Percentiles rank a stretch among this genome's conserved stretches.
These are phyloP conservation scores for Starmerella davenportii DNA, from an alignment of 805 yeast species.

Conservation along the genomic window DNA sequence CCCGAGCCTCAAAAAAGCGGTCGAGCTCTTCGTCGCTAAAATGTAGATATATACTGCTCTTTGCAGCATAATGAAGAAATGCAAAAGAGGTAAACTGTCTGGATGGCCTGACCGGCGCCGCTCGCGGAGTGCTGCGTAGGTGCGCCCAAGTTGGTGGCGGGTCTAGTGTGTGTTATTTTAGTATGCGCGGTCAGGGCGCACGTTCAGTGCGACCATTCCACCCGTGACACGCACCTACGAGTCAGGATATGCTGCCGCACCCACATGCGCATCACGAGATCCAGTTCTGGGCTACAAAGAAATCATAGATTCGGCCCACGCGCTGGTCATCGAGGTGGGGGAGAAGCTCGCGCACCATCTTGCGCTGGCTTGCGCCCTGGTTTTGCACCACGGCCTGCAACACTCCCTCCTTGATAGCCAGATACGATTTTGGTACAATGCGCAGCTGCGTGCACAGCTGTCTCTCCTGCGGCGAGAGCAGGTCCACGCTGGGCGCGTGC, in stretches of 20 bases:
- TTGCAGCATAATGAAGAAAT: no score
- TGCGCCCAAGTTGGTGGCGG: no score
- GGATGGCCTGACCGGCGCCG: no score
- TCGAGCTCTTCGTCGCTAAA: constrained; percentile 13
- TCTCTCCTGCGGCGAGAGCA: constrained; percentile 77
- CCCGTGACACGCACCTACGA: no score
- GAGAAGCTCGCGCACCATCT: constrained; percentile 58
- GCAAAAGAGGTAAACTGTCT: no score
- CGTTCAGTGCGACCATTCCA: no score
- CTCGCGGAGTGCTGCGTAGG: no score
- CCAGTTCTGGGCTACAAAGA: constrained; percentile 88
- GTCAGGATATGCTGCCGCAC: no score
- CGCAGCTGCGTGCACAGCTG: constrained; percentile 66
- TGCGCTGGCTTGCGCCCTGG: constrained; percentile 68
- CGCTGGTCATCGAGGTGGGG: constrained; percentile 72
- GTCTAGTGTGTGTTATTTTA: not conserved
- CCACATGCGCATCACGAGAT: no score
- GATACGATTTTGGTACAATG: constrained; percentile 79
- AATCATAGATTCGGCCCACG: constrained; percentile 77
- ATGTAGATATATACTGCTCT: constrained; percentile 3
- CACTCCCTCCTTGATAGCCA: constrained; percentile 76
- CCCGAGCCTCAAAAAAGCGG: constrained; percentile 14
- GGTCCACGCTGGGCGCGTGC: constrained; percentile 63
- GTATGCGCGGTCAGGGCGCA: no score
- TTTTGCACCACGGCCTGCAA: constrained; percentile 73